A percentile compares a stretch with the other conserved stretches of the same genome.
These are phyloP conservation scores for Daldinia caldariorum DNA, from an alignment of 495 filamentous ascomycete genomes.

Conservation along the genomic window DNA sequence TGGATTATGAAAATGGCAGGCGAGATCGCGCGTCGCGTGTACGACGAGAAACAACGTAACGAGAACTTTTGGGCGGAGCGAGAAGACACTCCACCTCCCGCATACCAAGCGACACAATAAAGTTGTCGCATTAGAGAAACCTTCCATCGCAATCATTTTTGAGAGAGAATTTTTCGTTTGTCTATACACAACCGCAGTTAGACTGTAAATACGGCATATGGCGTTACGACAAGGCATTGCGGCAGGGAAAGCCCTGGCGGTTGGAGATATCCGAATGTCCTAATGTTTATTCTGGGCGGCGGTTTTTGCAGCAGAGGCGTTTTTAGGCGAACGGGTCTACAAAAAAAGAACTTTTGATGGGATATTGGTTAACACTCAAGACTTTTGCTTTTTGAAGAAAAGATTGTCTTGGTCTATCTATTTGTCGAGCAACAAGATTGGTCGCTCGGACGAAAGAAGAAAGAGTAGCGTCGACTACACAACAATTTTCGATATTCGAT, in stretches of 20 bases:
- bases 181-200: slow-evolving; percentile 37
- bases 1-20: slow-evolving; percentile 91
- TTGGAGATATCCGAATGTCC: slow-evolving; percentile 43
- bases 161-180: slow-evolving; percentile 38
- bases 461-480: slow-evolving; percentile 6
- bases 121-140: slow-evolving; percentile 18
- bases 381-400: not conserved
- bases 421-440: slow-evolving; percentile 1
- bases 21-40: slow-evolving; percentile 86
- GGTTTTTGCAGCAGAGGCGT: slow-evolving; percentile 46
- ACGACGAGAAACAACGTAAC: slow-evolving; percentile 69
- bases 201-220: slow-evolving; percentile 43
- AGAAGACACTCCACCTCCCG: slow-evolving; percentile 69
- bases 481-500: not conserved
- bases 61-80: slow-evolving; percentile 57
- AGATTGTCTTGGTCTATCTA: slow-evolving; percentile 1
- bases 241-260: slow-evolving; percentile 13
- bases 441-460: slow-evolving; percentile 3
- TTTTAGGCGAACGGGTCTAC: slow-evolving; percentile 37
- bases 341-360: slow-evolving; percentile 21
- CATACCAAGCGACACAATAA: slow-evolving; percentile 62
- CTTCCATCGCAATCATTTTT: slow-evolving; percentile 12
- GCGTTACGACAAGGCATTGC: slow-evolving; percentile 40
- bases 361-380: not conserved
- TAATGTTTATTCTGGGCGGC: slow-evolving; percentile 41